Conservation (phyloP, 1,139 yeast genomes). For the Hemisphaericaspora xylanilytica region DNA sequence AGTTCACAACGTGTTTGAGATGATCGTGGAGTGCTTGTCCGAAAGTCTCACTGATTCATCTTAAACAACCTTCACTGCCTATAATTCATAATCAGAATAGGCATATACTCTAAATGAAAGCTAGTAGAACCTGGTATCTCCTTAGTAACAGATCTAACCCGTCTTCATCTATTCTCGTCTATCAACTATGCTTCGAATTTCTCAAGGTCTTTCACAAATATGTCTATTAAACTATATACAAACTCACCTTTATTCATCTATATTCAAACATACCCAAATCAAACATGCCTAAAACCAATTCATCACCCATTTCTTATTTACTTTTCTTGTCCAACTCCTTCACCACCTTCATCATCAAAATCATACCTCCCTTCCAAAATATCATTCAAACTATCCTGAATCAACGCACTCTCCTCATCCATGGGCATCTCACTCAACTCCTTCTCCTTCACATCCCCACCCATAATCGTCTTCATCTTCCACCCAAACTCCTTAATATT, state of each 20-base stretch:
- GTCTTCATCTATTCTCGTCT: too few species aligned
- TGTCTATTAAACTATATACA: slow-evolving; percentile 6
- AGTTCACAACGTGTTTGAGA: too few species aligned
- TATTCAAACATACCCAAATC: too few species aligned
- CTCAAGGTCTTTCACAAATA: too few species aligned
- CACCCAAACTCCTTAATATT: slow-evolving; percentile 68
- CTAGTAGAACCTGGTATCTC: too few species aligned
- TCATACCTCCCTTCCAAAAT: slow-evolving; percentile 44
- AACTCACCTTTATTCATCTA: background rate
- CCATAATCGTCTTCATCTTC: slow-evolving; percentile 63
- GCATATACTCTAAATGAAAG: too few species aligned
- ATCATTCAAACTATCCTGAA: slow-evolving; percentile 52
- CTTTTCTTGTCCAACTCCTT: background rate
- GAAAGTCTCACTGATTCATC: too few species aligned
- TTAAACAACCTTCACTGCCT: too few species aligned
- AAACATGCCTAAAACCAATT: background rate
- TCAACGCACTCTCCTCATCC: slow-evolving; percentile 62
- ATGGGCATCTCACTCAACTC: slow-evolving; percentile 50
- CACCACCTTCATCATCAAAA: slow-evolving; percentile 14
- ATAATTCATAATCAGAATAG: too few species aligned
- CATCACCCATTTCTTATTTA: background rate
- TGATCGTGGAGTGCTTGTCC: too few species aligned
- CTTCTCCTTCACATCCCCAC: slow-evolving; percentile 62
- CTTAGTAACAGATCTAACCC: too few species aligned
- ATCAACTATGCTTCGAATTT: too few species aligned